Evolutionary conservation across 2,329 filamentous ascomycete species (phyloP), one percentile per base, ranked within the genome.

Genomic region (Exophiala dermatitidis): DNA sequence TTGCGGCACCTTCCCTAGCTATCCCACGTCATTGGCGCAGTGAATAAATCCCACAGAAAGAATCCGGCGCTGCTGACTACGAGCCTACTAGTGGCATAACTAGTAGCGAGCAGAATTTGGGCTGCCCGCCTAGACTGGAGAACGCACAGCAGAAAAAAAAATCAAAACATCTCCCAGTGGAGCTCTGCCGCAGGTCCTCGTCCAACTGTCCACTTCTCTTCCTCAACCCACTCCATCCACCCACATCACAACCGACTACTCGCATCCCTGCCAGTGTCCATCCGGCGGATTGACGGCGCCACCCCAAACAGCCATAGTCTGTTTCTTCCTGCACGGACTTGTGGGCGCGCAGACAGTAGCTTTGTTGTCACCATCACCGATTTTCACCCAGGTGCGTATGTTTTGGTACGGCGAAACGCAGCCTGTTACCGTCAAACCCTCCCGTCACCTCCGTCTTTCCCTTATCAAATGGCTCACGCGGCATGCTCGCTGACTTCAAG

Each of bases 391-490:
- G 46, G 46, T 54, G 46, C 54, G 57, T 50, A 52, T 53, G 54
- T 44, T 53, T 33, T 42, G 51, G 48, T 59, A 56, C 51, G 33
- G 45, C 46, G 55, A 42, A 54, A 50, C 54, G 28, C 34, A 33
- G 19, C 38, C 43, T 46, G 45, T 46, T 50, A 57, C 54, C 41
- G 52, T 52, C 48, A 52, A 36, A 58, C 28, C 29, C 46, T n/a
- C 43, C 42, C 38, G 46, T 51, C 38, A 29, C 40, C 12, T 29
- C 19, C 45, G 28, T 47, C 31, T 57, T 52, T 45, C 48, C 52
- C 54, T 58, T 59, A 57, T 58, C 53, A 59, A 62, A 63, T 63
- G 60, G 61, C 61, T 63, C 60, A 63, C 46, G 47, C 61, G 61
- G 60, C 61, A 62, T 59, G 52, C 56, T 59, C 50, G 57, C 61